Percentiles rank a stretch among this genome's conserved stretches.
phyloP scores from a whole-genome alignment of 352 stramenopile genomes.

The Pythium coloratum region DNA sequence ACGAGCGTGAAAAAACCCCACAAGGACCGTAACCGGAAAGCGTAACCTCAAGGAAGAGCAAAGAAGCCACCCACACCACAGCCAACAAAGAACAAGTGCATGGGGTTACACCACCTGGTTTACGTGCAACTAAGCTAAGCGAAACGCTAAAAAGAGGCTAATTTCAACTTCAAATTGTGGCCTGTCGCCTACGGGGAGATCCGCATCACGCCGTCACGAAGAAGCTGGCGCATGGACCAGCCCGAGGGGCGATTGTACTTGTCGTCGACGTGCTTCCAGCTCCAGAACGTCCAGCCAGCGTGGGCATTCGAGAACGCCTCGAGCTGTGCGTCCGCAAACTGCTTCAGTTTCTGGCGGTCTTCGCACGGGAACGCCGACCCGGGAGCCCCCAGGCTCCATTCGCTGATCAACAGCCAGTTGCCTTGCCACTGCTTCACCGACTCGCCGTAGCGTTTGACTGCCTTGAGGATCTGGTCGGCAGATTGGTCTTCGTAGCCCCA shows the following conservation, averaged over 20 bases:
- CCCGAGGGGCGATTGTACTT: conserved; percentile 43
- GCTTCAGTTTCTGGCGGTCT: conserved; percentile 42
- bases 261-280: conserved; percentile 78
- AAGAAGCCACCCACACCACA: conserved; percentile 5
- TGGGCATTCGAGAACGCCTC: conserved; percentile 59
- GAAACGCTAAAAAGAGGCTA: neutral
- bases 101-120: conserved; percentile 4
- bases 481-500: conserved; percentile 63
- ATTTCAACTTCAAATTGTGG: neutral
- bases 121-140: conserved; percentile 16
- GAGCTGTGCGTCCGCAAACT: conserved; percentile 61
- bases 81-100: neutral
- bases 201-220: conserved; percentile 70
- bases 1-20: neutral
- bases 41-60: neutral
- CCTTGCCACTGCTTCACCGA: conserved; percentile 59
- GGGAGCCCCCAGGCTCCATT: conserved; percentile 76
- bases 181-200: conserved; percentile 17
- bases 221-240: conserved; percentile 78
- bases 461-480: conserved; percentile 56
- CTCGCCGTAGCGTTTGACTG: conserved; percentile 53
- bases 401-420: conserved; percentile 79
- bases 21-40: neutral
- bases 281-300: conserved; percentile 87
- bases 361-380: conserved; percentile 55